Base-by-base conservation (phyloP, 1,284 basidiomycete genomes). In the Omphalotus olearius region DNA sequence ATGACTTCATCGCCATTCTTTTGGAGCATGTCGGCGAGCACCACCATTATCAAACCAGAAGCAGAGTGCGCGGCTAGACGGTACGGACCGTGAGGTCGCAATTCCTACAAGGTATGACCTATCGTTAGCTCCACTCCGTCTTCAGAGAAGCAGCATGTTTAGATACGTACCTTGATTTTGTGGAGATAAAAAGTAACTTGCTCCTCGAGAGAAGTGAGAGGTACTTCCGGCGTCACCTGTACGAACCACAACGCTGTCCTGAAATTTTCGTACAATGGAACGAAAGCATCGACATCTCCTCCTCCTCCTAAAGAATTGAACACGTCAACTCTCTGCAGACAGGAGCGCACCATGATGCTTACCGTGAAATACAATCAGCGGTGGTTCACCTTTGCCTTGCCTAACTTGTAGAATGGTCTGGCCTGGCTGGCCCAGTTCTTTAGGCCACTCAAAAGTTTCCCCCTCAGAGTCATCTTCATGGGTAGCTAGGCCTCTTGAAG, bases 1-100 rank as follows among this genome's bases (percentile, higher is more conserved):
- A 20, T 7, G 3, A 56, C 41, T 14, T 41, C 35, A 6, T 56
- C 43, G 11, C 51, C 54, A 30, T 37, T 36, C 14, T 26, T 37
- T 17, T 44, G 45, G 9, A 56, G 23, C 26, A 52, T 23, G 18
- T 42, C 44, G 13, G 33, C 51, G 23, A 56, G 25, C 1, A 45
- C 39, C n/a, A 56, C 37, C 4, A 20, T 20, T 25, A 56, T 16
- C 6, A 56, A 3, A 26, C 43, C 28, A 4, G 46, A 45, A 9
- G 17, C 47, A 1, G 54, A 56, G 38, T 45, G 54, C 1, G 53
- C 46, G 5, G 53, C 56, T 4, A 54, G 46, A 13, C 56, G 56
- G 26, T 57, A 57, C 2, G 56, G 56, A 5, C 56, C 56, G 11
- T 38, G 30, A 23, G 45, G 45, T 4, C 45, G 45, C 20, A 47